Conservation (phyloP, 805 yeast genomes). For the Ogataea polymorpha region DNA sequence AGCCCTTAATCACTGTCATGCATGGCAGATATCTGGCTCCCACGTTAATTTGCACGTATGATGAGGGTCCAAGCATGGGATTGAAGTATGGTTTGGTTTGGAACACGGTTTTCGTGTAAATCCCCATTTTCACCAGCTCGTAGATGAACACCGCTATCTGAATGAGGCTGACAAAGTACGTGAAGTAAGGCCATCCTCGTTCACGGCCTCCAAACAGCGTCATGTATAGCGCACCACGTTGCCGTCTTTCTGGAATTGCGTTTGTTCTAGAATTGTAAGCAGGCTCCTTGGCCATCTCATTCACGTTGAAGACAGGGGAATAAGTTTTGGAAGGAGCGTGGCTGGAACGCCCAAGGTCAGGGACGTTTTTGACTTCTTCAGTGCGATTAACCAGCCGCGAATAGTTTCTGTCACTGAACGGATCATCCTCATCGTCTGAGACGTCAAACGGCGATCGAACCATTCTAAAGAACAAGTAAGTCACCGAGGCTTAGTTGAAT, state of each 20-base stretch:
- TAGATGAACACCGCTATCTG: conserved; percentile 58
- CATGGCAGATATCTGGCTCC: conserved; percentile 74
- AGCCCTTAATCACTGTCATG: conserved; percentile 50
- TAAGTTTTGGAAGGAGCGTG: too few species aligned
- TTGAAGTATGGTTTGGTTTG: conserved; percentile 71
- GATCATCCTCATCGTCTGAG: conserved; percentile 5
- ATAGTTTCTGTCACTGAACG: conserved; percentile 10
- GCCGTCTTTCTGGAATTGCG: background rate
- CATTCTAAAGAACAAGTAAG: background rate
- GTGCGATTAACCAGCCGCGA: background rate
- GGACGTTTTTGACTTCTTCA: conserved; percentile 1
- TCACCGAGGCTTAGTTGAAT: conserved; percentile 2
- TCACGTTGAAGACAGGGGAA: too few species aligned
- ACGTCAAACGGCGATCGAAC: conserved; percentile 5
- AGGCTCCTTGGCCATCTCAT: too few species aligned
- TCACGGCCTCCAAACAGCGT: conserved; percentile 18
- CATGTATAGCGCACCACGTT: background rate
- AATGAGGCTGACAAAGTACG: conserved; percentile 37
- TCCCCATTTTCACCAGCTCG: conserved; percentile 56
- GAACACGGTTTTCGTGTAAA: conserved; percentile 59
- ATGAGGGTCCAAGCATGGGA: conserved; percentile 77
- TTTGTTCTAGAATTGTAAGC: too few species aligned
- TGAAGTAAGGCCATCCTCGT: conserved; percentile 30
- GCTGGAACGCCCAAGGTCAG: background rate
- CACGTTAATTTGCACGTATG: conserved; percentile 60